Percentiles rank a stretch among this genome's conserved stretches.
Evolutionary conservation across 2,329 filamentous ascomycete species (phyloP).

Genomic region (Pestalotiopsis sp.): DNA sequence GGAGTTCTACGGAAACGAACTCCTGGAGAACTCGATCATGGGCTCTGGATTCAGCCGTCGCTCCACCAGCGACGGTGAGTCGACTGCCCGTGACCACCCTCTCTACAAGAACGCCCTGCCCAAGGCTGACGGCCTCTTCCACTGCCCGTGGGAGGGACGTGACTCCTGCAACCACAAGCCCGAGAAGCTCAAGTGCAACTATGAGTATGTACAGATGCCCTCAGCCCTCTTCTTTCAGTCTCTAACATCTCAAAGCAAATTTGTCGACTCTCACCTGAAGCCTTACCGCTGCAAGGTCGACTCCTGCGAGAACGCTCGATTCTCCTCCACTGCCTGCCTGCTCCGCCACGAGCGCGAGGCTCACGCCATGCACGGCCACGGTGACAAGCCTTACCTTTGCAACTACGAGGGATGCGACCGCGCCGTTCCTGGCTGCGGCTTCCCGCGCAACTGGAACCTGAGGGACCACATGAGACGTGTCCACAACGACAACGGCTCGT

Average conservation of each 20-base stretch:
- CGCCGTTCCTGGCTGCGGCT: constrained; percentile 78
- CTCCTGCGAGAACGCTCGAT: constrained; percentile 80
- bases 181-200: constrained; percentile 98
- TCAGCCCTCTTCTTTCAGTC: background rate
- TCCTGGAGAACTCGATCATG: constrained; percentile 38
- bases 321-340: constrained; percentile 93
- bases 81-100: constrained; percentile 61
- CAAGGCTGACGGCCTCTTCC: constrained; percentile 77
- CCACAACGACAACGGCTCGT: constrained; percentile 63
- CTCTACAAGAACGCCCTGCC: constrained; percentile 69
- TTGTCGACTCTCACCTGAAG: constrained; percentile 93
- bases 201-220: constrained; percentile 74
- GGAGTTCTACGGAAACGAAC: constrained; percentile 35
- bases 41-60: constrained; percentile 47
- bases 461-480: constrained; percentile 97
- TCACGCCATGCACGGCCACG: constrained; percentile 92
- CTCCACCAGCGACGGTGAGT: constrained; percentile 53
- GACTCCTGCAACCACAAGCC: constrained; percentile 80
- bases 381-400: constrained; percentile 89
- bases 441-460: constrained; percentile 93
- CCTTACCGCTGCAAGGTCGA: constrained; percentile 91
- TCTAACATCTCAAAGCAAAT: constrained; percentile 67
- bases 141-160: constrained; percentile 83
- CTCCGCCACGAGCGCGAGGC: constrained; percentile 94
- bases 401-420: constrained; percentile 86